phyloP scores from a whole-genome alignment of 768 basidiomycete genomes.

The Suillus sp. region DNA sequence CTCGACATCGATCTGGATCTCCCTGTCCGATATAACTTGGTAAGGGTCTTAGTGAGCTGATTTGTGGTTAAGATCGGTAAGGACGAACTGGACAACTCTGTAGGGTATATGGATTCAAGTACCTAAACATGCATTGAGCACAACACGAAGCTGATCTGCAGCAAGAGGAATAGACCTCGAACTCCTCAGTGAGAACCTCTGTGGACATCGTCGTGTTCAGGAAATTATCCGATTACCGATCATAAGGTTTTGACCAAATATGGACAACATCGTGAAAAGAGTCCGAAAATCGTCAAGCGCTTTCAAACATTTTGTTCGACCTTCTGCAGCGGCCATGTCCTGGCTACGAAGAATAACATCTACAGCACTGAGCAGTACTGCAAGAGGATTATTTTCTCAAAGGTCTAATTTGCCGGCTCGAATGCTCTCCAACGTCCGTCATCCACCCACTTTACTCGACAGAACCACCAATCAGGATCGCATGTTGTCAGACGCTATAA shows the following conservation, averaged over 20 bases:
- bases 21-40: constrained; percentile 82
- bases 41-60: constrained; percentile 49
- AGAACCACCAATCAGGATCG: not conserved
- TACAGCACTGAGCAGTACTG: not conserved
- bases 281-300: not conserved
- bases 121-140: constrained; percentile 53
- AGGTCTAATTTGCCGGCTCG: not conserved
- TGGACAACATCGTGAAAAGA: not conserved
- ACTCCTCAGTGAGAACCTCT: constrained; percentile 80
- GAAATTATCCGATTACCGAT: constrained; percentile 17
- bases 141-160: constrained; percentile 8
- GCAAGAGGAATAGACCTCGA: constrained; percentile 62
- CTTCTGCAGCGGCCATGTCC: constrained; percentile 5
- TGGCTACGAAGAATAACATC: constrained; percentile 8
- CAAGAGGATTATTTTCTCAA: not conserved
- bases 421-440: not conserved
- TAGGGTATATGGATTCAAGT: constrained; percentile 93
- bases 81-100: constrained; percentile 87
- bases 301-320: constrained; percentile 5
- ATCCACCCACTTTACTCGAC: not conserved
- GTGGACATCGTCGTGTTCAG: constrained; percentile 50
- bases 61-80: constrained; percentile 33
- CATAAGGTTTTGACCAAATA: constrained; percentile 11
- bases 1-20: constrained; percentile 83
- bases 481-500: not conserved